Conservation (phyloP, 116 monocot species). For the Dioscorea cayenensis region DNA sequence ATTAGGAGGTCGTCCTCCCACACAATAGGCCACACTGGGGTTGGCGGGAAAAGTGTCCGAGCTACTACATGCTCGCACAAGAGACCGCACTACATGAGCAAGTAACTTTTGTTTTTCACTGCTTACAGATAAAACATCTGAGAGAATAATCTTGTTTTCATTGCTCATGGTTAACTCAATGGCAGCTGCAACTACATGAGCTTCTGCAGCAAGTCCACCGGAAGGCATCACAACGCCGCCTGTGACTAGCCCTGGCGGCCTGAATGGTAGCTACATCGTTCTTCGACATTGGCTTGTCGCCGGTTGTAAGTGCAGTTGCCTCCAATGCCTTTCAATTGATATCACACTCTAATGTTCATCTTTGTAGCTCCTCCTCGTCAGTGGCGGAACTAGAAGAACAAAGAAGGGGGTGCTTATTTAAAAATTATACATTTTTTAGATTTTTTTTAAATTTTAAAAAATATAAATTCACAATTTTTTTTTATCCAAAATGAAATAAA, state of each 20-base stretch:
- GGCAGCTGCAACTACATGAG: slow-evolving; percentile 29
- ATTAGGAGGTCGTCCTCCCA: too few relatives aligned
- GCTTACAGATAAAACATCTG: slow-evolving; percentile 33
- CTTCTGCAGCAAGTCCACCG: slow-evolving; percentile 26
- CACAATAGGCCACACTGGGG: too few relatives aligned
- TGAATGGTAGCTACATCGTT: slow-evolving; percentile 49
- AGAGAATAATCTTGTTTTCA: slow-evolving; percentile 31
- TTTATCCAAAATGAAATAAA: too few relatives aligned
- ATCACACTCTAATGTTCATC: not conserved
- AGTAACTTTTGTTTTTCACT: too few relatives aligned
- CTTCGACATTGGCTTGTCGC: slow-evolving; percentile 33
- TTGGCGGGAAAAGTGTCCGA: too few relatives aligned
- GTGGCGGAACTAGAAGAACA: too few relatives aligned
- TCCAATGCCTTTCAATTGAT: slow-evolving; percentile 57
- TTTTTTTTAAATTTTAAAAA: too few relatives aligned
- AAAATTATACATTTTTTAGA: too few relatives aligned
- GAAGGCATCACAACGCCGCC: slow-evolving; percentile 5
- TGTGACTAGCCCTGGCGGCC: slow-evolving; percentile 42
- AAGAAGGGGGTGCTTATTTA: too few relatives aligned
- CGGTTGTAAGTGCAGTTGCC: slow-evolving; percentile 19
- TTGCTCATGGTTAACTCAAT: slow-evolving; percentile 16
- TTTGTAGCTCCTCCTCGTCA: not conserved
- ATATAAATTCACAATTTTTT: too few relatives aligned
- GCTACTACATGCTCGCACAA: too few relatives aligned
- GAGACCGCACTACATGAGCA: too few relatives aligned